A percentile compares a stretch with the other conserved stretches of the same genome.
Conservation (phyloP, 2,329 filamentous ascomycete species). For the Macrophomina tecta region DNA sequence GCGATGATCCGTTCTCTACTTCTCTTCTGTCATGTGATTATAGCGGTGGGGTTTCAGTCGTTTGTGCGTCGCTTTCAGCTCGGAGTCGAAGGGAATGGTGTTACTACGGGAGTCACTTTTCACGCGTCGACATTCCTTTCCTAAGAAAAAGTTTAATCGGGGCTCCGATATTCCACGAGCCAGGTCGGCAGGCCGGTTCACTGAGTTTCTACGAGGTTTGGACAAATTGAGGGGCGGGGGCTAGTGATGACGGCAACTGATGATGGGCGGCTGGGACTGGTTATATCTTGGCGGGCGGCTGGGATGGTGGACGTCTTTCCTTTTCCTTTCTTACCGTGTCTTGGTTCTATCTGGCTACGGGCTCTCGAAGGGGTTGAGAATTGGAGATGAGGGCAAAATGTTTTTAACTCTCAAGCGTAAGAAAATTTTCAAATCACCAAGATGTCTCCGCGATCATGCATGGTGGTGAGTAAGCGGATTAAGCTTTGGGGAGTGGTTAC, state of each 20-base stretch:
- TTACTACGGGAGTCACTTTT: slow-evolving; percentile 18
- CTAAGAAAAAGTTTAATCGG: slow-evolving; percentile 22
- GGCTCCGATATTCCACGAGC: slow-evolving; percentile 12
- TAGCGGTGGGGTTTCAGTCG: slow-evolving; percentile 20
- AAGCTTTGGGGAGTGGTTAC: not conserved
- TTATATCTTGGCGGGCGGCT: slow-evolving; percentile 19
- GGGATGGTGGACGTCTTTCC: not conserved
- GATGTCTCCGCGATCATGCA: slow-evolving; percentile 1
- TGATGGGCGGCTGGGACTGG: not conserved
- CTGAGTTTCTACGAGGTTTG: slow-evolving; percentile 20
- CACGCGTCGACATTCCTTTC: slow-evolving; percentile 8
- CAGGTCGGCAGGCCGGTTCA: slow-evolving; percentile 1
- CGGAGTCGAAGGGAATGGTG: slow-evolving; percentile 9
- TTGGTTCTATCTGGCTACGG: slow-evolving; percentile 26
- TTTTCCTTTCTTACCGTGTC: slow-evolving; percentile 23
- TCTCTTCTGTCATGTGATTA: slow-evolving; percentile 24
- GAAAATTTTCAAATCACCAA: slow-evolving; percentile 14
- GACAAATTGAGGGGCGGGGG: slow-evolving; percentile 15
- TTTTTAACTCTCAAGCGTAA: slow-evolving; percentile 13
- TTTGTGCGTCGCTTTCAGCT: slow-evolving; percentile 1
- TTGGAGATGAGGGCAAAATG: slow-evolving; percentile 24
- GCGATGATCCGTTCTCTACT: slow-evolving; percentile 27
- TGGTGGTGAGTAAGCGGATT: not conserved
- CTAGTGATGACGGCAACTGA: not conserved
- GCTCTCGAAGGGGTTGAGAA: slow-evolving; percentile 24